phyloP scores from a whole-genome alignment of 257 asterid genomes.

The Sherardia arvensis region DNA sequence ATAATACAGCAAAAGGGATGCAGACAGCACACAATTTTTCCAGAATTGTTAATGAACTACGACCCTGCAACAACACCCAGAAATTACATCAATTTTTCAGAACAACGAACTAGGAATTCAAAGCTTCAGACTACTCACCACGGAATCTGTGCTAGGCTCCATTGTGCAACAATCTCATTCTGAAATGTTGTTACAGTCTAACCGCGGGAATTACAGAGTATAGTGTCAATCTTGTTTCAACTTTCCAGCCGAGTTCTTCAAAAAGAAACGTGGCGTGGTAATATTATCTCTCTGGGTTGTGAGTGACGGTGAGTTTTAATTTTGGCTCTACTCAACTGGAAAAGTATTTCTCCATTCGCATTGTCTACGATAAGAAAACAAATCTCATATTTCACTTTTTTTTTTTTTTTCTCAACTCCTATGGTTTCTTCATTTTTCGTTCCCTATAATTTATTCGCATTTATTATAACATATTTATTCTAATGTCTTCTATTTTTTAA shows the following conservation, averaged over 20 bases:
- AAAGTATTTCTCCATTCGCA: too few species aligned
- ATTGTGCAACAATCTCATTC: neutral
- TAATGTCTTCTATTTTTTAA: too few species aligned
- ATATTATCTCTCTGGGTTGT: too few species aligned
- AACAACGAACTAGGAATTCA: neutral
- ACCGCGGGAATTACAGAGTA: neutral
- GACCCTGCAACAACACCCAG: constrained; percentile 21
- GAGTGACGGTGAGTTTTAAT: too few species aligned
- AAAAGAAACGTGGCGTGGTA: neutral
- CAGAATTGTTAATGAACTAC: constrained; percentile 34
- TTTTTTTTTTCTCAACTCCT: too few species aligned
- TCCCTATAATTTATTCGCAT: too few species aligned
- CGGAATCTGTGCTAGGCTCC: neutral
- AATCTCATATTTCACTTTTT: too few species aligned
- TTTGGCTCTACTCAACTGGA: too few species aligned
- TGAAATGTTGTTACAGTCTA: neutral
- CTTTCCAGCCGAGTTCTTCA: neutral
- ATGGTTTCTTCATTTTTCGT: too few species aligned
- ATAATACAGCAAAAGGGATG: constrained; percentile 39
- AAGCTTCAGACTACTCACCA: neutral
- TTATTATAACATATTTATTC: too few species aligned
- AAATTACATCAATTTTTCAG: too few species aligned
- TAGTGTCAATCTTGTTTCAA: neutral
- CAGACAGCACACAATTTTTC: constrained; percentile 47
- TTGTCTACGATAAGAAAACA: too few species aligned